phyloP scores from a whole-genome alignment of 1,284 basidiomycete genomes.

The Ceratobasidium sp. region DNA sequence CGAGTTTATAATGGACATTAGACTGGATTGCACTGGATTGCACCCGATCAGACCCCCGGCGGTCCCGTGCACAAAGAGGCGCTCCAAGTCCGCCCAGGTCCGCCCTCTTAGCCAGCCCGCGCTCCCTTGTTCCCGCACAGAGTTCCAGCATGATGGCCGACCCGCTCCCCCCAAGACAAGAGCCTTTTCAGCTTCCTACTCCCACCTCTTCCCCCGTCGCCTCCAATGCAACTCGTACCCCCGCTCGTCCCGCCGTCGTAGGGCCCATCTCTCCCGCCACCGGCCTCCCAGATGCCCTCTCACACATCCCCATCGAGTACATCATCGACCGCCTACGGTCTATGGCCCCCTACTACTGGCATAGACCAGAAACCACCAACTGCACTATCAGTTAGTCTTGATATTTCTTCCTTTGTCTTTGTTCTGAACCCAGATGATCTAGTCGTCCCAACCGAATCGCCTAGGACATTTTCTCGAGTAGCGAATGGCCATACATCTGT shows the following conservation, averaged over 20 bases:
- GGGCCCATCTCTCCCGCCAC: constrained; percentile 40
- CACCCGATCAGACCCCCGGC: neutral
- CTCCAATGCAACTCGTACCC: neutral
- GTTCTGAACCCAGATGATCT: constrained; percentile 40
- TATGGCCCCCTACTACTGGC: constrained; percentile 76
- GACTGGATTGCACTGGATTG: too few species aligned
- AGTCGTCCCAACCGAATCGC: constrained; percentile 9
- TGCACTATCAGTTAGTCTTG: constrained; percentile 73
- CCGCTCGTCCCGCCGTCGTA: constrained; percentile 3
- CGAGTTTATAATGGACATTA: too few species aligned
- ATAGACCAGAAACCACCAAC: constrained; percentile 77
- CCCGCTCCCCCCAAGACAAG: constrained; percentile 34
- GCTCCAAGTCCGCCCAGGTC: constrained; percentile 8
- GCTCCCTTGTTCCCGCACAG: constrained; percentile 41
- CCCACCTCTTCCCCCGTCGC: neutral
- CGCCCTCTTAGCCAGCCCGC: constrained; percentile 16
- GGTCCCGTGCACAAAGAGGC: constrained; percentile 36
- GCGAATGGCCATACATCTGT: constrained; percentile 59
- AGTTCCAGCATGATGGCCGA: constrained; percentile 43
- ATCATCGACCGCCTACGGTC: constrained; percentile 75
- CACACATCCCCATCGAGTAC: constrained; percentile 75
- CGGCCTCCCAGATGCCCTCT: constrained; percentile 56
- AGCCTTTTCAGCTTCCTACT: constrained; percentile 15
- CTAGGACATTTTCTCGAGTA: constrained; percentile 38
- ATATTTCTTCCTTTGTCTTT: neutral